These are phyloP conservation scores for Candida tropicalis DNA, from an alignment of 1,139 yeast genomes.

Conservation along the genomic window DNA sequence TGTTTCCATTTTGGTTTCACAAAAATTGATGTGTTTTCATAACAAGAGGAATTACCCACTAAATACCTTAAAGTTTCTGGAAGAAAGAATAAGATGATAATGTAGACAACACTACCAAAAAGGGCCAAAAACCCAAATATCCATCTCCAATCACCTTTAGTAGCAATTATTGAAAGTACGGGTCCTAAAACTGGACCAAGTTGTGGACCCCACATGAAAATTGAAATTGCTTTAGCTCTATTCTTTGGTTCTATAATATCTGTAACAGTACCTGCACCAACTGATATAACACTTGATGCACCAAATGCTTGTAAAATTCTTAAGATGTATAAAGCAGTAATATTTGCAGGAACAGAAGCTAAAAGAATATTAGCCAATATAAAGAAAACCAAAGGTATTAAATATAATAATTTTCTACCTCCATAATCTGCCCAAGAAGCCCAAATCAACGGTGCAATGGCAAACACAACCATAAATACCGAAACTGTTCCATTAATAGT, in stretches of 20 bases:
- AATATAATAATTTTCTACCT: slow-evolving; percentile 55
- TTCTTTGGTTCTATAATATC: slow-evolving; percentile 50
- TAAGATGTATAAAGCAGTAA: slow-evolving; percentile 44
- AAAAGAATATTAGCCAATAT: slow-evolving; percentile 50
- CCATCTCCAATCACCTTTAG: slow-evolving; percentile 54
- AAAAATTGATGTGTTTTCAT: slow-evolving; percentile 19
- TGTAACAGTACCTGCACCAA: slow-evolving; percentile 60
- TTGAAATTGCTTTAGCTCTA: slow-evolving; percentile 54
- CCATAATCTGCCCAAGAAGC: slow-evolving; percentile 60
- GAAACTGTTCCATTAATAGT: slow-evolving; percentile 62
- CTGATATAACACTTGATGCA: slow-evolving; percentile 54
- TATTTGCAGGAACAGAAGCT: slow-evolving; percentile 50
- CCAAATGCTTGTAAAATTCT: slow-evolving; percentile 57
- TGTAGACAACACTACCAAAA: slow-evolving; percentile 40
- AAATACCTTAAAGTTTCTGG: slow-evolving; percentile 60
- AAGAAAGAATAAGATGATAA: slow-evolving; percentile 41
- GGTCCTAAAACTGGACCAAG: slow-evolving; percentile 63
- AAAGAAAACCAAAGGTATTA: slow-evolving; percentile 46
- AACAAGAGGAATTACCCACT: slow-evolving; percentile 53
- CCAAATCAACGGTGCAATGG: slow-evolving; percentile 57
- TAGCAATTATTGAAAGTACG: slow-evolving; percentile 42
- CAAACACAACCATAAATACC: slow-evolving; percentile 59
- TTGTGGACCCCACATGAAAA: slow-evolving; percentile 63
- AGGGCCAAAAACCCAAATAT: slow-evolving; percentile 55
- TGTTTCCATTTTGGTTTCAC: slow-evolving; percentile 34